Conservation (phyloP, 2,329 filamentous ascomycete genomes). For the Grosmannia penicillata region DNA sequence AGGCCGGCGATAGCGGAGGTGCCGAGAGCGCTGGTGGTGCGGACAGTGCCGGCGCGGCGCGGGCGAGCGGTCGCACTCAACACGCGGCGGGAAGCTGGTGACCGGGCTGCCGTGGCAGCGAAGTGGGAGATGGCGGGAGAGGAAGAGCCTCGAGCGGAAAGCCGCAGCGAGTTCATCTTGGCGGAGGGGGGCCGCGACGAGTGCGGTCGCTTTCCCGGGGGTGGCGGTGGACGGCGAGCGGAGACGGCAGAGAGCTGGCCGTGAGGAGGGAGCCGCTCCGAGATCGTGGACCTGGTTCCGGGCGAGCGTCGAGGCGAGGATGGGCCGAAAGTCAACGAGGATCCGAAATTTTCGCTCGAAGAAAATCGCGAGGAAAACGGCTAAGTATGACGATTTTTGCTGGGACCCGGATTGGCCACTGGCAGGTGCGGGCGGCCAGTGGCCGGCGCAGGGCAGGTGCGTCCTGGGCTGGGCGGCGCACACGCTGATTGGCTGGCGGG, state of each 20-base stretch:
- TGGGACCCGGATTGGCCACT: slow-evolving; percentile 5
- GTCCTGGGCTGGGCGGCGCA: neutral
- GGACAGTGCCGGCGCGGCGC: slow-evolving; percentile 12
- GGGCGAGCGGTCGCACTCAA: slow-evolving; percentile 12
- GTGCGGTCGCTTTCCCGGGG: neutral
- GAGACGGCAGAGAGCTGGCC: slow-evolving; percentile 4
- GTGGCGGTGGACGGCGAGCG: neutral
- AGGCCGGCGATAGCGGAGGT: too few relatives aligned
- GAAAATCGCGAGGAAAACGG: slow-evolving; percentile 3
- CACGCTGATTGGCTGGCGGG: neutral
- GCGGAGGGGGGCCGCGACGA: neutral
- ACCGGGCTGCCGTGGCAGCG: slow-evolving; percentile 21
- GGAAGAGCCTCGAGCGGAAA: slow-evolving; percentile 26
- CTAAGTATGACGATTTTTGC: slow-evolving; percentile 6
- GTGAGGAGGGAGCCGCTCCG: slow-evolving; percentile 5
- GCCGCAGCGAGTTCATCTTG: slow-evolving; percentile 31
- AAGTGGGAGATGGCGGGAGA: slow-evolving; percentile 22
- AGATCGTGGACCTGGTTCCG: too few relatives aligned
- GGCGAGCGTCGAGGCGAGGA: neutral
- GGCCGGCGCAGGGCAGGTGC: slow-evolving; percentile 3
- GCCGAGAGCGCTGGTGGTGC: neutral
- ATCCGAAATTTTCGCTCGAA: slow-evolving; percentile 4
- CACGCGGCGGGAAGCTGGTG: slow-evolving; percentile 34
- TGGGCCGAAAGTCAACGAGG: neutral
- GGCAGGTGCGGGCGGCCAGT: neutral